These are phyloP conservation scores for Aspergillus biplanus DNA, from an alignment of 495 filamentous ascomycete genomes.

Conservation along the genomic window DNA sequence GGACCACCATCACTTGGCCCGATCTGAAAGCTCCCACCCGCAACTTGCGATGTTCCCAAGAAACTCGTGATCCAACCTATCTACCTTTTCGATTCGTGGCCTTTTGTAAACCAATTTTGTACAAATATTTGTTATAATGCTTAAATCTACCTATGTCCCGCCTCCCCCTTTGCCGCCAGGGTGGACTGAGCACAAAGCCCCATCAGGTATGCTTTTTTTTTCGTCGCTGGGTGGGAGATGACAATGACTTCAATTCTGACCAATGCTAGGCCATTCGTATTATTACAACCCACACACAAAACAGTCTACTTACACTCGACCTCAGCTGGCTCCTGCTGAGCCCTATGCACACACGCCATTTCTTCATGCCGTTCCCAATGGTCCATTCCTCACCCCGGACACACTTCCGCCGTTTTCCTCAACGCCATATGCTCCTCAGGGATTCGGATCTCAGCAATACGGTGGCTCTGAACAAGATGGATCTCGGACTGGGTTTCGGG, in stretches of 20 bases:
- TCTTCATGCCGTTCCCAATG: slow-evolving; percentile 25
- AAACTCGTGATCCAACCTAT: background rate
- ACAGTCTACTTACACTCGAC: slow-evolving; percentile 83
- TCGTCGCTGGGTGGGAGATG: background rate
- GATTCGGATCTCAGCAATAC: slow-evolving; percentile 27
- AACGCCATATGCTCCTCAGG: slow-evolving; percentile 43
- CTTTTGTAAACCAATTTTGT: background rate
- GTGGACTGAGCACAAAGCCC: slow-evolving; percentile 93
- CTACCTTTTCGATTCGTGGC: background rate
- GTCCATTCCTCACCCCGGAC: slow-evolving; percentile 36
- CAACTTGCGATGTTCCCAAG: background rate
- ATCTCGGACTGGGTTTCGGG: slow-evolving; percentile 46
- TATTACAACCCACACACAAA: slow-evolving; percentile 89
- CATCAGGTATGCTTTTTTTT: slow-evolving; percentile 60
- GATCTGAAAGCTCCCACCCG: slow-evolving; percentile 18
- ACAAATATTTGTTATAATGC: slow-evolving; percentile 29
- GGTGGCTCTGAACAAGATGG: slow-evolving; percentile 30
- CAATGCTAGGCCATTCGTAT: slow-evolving; percentile 70
- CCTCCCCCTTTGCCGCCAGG: slow-evolving; percentile 70
- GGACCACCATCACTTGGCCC: slow-evolving; percentile 43
- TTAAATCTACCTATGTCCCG: slow-evolving; percentile 48
- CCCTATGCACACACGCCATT: slow-evolving; percentile 31
- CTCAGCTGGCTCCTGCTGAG: slow-evolving; percentile 43
- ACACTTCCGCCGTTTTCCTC: slow-evolving; percentile 47
- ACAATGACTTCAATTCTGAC: slow-evolving; percentile 17